Evolutionary conservation across 257 asterid species (phyloP), one percentile per base, ranked within the genome.

Genomic region (Solanum sitiens): DNA sequence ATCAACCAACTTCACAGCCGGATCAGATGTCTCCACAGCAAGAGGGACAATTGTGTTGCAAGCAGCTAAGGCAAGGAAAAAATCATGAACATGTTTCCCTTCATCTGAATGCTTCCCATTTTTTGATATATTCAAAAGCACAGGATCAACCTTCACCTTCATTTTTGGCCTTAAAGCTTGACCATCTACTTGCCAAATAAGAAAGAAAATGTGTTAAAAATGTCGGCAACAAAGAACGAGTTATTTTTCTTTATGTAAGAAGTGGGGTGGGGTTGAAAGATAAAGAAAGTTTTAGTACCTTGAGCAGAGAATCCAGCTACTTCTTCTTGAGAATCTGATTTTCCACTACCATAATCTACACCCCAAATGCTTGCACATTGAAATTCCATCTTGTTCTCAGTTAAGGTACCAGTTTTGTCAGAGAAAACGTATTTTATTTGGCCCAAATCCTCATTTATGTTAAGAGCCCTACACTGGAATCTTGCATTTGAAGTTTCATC

Each of bases 371-470:
- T 96, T 21, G 99, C 99, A 91, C 98, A 94, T 74, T 92, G 95
- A 92, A 97, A 97, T 63, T 97, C 99, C 99, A 97, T 97, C 94
- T 97, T 97, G 95, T 97, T 97, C 94, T 96, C 99, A 67, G 99
- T 97, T 86, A 97, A 88, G 1, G 99, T 97, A 35, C 99, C 99
- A 13, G 99, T 97, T 94, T 96, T 97, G 83, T 97, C 99, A 23
- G 99, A 96, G 92, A 97, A 97, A n/a, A 97, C 92, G 65, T 97
- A 97, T 83, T 95, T 96, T 89, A 97, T 94, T 92, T 97, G 99
- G 87, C 99, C 99, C 96, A 97, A 90, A 92, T 97, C 99, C 87
- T 97, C 99, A 89, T 97, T 97, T 90, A 97, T 97, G 89, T 96
- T 97, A 92, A 97, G 92, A 15, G 99, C 98, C 92, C 99, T 91